Conservation (phyloP, 2,329 filamentous ascomycete species). For the Tothia fuscella region DNA sequence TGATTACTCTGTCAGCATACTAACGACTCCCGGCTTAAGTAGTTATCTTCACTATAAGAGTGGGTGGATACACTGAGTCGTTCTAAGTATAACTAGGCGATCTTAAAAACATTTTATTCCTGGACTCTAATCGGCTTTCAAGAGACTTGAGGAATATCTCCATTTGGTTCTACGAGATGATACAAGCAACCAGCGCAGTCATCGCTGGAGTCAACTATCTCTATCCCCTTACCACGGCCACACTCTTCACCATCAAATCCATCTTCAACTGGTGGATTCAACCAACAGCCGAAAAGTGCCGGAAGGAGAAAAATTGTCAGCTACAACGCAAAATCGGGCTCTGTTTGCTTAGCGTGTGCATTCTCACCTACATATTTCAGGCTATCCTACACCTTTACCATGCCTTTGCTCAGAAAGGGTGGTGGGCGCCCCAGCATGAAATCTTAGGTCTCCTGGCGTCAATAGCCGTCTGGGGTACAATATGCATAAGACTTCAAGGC, state of each 20-base stretch:
- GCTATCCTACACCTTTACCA: conserved; percentile 6
- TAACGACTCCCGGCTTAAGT: too few relatives aligned
- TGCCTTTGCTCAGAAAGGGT: neutral
- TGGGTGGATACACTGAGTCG: too few relatives aligned
- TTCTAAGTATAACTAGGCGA: too few relatives aligned
- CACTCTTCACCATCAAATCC: neutral
- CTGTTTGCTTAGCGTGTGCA: neutral
- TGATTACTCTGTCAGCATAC: too few relatives aligned
- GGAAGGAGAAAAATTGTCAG: neutral
- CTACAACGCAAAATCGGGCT: neutral
- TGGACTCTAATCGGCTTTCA: too few relatives aligned
- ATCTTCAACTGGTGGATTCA: neutral
- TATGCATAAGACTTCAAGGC: neutral
- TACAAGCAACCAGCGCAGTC: too few relatives aligned
- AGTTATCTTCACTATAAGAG: too few relatives aligned
- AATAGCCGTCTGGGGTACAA: conserved; percentile 1
- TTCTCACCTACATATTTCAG: conserved; percentile 4
- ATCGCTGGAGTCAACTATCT: conserved; percentile 3
- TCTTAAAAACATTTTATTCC: too few relatives aligned
- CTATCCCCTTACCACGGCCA: conserved; percentile 2
- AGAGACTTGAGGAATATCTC: too few relatives aligned
- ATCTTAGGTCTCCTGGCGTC: conserved; percentile 3
- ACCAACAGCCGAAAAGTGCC: neutral
- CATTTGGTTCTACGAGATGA: too few relatives aligned
- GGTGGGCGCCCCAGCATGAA: neutral